These are phyloP conservation scores for Penicillium bovifimosum DNA, from an alignment of 495 filamentous ascomycete genomes.

Conservation along the genomic window DNA sequence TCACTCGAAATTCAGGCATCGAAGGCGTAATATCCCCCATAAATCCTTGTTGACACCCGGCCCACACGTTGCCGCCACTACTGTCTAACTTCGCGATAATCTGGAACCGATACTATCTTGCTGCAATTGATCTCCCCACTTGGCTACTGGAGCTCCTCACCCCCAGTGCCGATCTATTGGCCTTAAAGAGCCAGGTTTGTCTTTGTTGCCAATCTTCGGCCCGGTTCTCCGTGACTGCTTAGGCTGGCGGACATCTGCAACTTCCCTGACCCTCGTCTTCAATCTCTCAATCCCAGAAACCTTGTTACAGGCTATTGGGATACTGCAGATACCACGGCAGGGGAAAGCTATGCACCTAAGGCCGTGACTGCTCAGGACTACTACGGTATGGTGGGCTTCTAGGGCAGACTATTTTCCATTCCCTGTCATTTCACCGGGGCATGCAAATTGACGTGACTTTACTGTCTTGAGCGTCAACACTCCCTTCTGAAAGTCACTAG, in stretches of 20 bases:
- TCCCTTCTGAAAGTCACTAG: not conserved
- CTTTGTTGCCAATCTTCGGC: conserved; percentile 5
- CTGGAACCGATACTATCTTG: not conserved
- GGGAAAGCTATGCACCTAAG: conserved; percentile 25
- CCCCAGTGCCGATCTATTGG: not conserved
- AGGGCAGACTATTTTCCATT: conserved; percentile 17
- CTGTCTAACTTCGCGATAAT: not conserved
- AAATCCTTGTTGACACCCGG: not conserved
- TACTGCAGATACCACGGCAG: conserved; percentile 33
- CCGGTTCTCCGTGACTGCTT: conserved; percentile 15
- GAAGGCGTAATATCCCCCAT: not conserved
- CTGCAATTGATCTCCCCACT: conserved; percentile 1
- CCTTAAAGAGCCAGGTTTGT: not conserved
- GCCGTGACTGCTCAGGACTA: conserved; percentile 24
- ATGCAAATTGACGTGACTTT: conserved; percentile 12
- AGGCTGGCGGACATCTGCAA: conserved; percentile 10
- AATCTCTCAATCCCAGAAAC: conserved; percentile 9
- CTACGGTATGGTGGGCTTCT: conserved; percentile 30
- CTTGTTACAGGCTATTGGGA: conserved; percentile 24
- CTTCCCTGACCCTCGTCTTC: conserved; percentile 3
- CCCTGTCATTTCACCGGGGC: conserved; percentile 11
- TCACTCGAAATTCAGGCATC: not conserved
- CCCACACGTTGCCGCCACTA: not conserved
- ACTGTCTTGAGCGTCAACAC: conserved; percentile 6
- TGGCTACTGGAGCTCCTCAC: not conserved